Conservation (phyloP, 345 rosid genomes). For the Pistacia integerrima region DNA sequence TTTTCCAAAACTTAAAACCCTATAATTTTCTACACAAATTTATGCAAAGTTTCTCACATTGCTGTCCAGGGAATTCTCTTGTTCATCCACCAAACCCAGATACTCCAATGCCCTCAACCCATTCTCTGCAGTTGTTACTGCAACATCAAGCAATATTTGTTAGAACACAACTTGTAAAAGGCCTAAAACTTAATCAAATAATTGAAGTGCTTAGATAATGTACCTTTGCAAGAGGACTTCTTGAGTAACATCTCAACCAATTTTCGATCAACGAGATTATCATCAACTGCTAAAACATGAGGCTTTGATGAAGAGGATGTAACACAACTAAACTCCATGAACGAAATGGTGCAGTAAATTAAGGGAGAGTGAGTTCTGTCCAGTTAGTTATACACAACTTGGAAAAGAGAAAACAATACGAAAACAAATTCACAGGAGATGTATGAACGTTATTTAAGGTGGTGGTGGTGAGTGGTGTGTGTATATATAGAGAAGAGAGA, state of each 20-base stretch:
- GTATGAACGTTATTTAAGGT: slow-evolving; percentile 25
- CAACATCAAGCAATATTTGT: slow-evolving; percentile 10
- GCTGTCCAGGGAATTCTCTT: slow-evolving; percentile 14
- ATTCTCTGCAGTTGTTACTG: slow-evolving; percentile 85
- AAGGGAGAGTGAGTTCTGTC: no score
- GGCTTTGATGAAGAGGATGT: slow-evolving; percentile 37
- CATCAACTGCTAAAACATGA: slow-evolving; percentile 89
- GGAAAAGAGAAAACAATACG: background rate
- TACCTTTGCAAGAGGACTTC: slow-evolving; percentile 80
- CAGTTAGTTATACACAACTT: no score
- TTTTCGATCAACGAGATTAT: slow-evolving; percentile 69
- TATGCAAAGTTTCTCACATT: slow-evolving; percentile 19
- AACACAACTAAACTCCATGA: slow-evolving; percentile 5
- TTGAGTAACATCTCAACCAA: slow-evolving; percentile 65
- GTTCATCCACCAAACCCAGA: slow-evolving; percentile 58
- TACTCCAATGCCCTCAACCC: slow-evolving; percentile 73
- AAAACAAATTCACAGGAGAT: slow-evolving; percentile 37
- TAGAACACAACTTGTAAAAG: no score
- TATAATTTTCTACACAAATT: background rate
- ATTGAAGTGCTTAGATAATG: background rate
- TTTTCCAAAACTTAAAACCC: background rate
- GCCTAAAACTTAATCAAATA: background rate
- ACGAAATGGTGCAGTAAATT: background rate
- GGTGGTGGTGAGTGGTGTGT: no score
- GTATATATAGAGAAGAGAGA: no score